Evolutionary conservation across 805 yeast species (phyloP).

Genomic region (Alloascoidea africana): DNA sequence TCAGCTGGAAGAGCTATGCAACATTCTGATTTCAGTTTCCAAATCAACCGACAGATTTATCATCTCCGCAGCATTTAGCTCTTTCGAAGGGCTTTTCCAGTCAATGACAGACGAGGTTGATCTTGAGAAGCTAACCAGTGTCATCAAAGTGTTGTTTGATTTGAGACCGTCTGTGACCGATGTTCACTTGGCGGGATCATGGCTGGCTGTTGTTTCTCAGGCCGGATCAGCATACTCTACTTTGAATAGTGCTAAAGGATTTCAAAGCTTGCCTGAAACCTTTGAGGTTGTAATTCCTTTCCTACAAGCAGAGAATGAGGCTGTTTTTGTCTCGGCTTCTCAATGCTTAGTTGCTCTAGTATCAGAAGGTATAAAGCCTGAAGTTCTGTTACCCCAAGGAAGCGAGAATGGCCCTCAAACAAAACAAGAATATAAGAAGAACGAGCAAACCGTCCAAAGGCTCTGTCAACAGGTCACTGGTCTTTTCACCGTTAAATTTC

Average conservation of each 20-base stretch:
- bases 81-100: constrained; percentile 67
- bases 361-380: constrained; percentile 50
- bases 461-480: constrained; percentile 41
- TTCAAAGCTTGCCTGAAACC: constrained; percentile 40
- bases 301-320: constrained; percentile 48
- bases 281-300: constrained; percentile 45
- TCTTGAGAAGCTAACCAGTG: constrained; percentile 43
- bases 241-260: constrained; percentile 34
- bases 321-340: constrained; percentile 59
- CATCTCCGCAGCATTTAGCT: constrained; percentile 69
- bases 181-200: constrained; percentile 76
- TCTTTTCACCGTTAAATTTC: constrained; percentile 58
- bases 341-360: constrained; percentile 75
- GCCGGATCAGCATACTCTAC: constrained; percentile 43
- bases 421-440: constrained; percentile 29
- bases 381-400: constrained; percentile 28
- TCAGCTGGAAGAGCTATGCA: constrained; percentile 60
- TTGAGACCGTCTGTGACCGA: constrained; percentile 75
- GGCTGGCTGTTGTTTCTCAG: constrained; percentile 91
- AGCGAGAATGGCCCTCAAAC: constrained; percentile 11
- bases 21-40: constrained; percentile 56
- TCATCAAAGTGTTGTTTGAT: constrained; percentile 59
- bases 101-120: constrained; percentile 40
- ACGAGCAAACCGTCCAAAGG: constrained; percentile 32
- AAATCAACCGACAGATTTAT: constrained; percentile 74